Conservation (phyloP, 176 grass and related monocot genomes). For the Hordeum marinum region DNA sequence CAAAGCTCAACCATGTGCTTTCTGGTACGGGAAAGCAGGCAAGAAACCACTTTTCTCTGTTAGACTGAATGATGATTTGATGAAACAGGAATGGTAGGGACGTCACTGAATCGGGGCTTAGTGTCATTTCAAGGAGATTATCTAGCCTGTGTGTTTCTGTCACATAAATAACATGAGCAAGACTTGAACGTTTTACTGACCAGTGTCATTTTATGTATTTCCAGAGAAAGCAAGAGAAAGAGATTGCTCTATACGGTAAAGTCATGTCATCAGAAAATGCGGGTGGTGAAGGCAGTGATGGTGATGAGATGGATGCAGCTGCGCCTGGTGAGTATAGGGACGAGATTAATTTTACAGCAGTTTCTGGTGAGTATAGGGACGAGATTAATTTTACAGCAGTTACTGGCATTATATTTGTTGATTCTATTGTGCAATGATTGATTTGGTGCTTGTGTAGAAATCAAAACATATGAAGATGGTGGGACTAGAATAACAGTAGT, state of each 20-base stretch:
- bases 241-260: conserved; percentile 76
- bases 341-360: too few species aligned
- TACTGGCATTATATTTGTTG: not conserved
- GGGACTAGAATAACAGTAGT: conserved; percentile 68
- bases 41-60: not conserved
- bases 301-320: conserved; percentile 21
- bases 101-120: not conserved
- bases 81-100: not conserved
- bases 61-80: not conserved
- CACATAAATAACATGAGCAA: conserved; percentile 4
- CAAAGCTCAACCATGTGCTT: not conserved
- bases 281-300: conserved; percentile 5
- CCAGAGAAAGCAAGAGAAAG: conserved; percentile 91
- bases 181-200: conserved; percentile 12
- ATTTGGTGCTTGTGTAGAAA: conserved; percentile 46
- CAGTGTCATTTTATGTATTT: conserved; percentile 26
- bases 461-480: conserved; percentile 72
- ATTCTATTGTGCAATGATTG: not conserved
- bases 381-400: not conserved
- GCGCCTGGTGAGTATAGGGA: conserved; percentile 44
- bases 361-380: too few species aligned
- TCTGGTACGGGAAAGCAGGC: not conserved
- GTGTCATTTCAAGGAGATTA: not conserved
- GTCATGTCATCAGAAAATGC: conserved; percentile 45
- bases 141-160: not conserved